Evolutionary conservation across 805 yeast genomes (phyloP), one percentile per base, ranked within the genome.

Genomic region (Lipomyces lipofer): DNA sequence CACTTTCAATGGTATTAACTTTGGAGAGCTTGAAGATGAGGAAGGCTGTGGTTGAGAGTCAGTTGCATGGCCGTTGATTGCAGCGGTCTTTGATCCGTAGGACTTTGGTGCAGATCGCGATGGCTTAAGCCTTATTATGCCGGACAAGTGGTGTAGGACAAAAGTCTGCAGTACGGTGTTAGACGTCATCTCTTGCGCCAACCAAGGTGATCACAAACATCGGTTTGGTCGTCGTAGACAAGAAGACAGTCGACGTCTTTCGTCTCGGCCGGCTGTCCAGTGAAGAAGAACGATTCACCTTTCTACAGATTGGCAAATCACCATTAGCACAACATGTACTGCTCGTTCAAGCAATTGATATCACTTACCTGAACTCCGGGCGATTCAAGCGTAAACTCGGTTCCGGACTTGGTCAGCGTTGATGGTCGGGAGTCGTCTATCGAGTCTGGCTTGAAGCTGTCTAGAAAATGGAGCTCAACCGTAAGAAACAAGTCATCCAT

Each of bases 371-470:
- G 56, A 7, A 32, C 19, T 25, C 60, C 57, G 3, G 57, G 55
- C 3, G 61, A 51, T 30, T 56, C 55, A 15, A 62, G 28, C 12
- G 56, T 51, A 29, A 47, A 62, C 12, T 55, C 63, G 12, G 43
- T 24, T 2, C 56, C 54, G 13, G 60, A 45, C 43, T 48, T 45
- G 8, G 60, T 44, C 19, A 63, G 25, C 8, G 30, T 30, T 10
- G 64, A 44, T 7, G 56, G 46, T 35, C 54, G 47, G 13, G 47
- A 10, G 30, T 47, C 52, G 33, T 63, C 63, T 9, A 63, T 43
- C 7, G 65, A 63, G 29, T 62, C 65, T 4, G 65, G 65, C 36
- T 59, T 56, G 49, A 63, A 63, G 13, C 53, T 43, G 43, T 63
- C 64, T 60, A 30, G 4, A 35, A 7, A n/a, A 9, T 19, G 39